Percentiles rank a stretch among this genome's conserved stretches.
These are phyloP conservation scores for Kodamaea alishanica DNA, from an alignment of 1,139 yeast genomes.

Conservation along the genomic window DNA sequence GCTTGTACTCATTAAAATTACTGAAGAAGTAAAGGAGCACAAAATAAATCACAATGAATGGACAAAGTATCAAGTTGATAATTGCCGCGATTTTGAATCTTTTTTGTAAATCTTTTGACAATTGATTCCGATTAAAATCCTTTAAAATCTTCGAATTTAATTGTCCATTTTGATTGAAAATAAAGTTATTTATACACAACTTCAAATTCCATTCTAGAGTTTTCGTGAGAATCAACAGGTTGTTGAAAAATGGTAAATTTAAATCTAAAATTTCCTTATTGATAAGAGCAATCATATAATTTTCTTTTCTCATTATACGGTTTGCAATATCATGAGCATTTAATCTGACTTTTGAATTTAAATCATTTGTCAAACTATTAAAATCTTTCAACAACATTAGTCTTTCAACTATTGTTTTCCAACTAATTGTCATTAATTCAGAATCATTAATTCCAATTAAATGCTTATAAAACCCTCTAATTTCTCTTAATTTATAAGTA, in stretches of 20 bases:
- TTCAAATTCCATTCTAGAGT: constrained; percentile 94
- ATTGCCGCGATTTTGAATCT: constrained; percentile 86
- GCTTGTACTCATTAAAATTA: constrained; percentile 88
- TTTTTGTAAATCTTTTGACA: constrained; percentile 68
- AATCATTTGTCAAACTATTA: constrained; percentile 66
- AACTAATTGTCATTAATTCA: constrained; percentile 87
- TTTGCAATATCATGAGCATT: constrained; percentile 95
- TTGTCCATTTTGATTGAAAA: constrained; percentile 82
- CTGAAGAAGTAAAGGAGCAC: constrained; percentile 79
- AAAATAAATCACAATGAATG: constrained; percentile 80
- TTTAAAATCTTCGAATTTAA: constrained; percentile 70
- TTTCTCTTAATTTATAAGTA: constrained; percentile 54
- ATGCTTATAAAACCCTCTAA: constrained; percentile 61
- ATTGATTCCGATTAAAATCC: constrained; percentile 62
- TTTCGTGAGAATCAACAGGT: constrained; percentile 58
- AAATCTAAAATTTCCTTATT: constrained; percentile 70
- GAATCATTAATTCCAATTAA: constrained; percentile 67
- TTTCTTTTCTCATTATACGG: constrained; percentile 91
- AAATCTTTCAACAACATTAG: constrained; percentile 73
- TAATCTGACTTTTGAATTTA: constrained; percentile 66
- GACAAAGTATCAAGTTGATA: constrained; percentile 76
- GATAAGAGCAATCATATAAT: constrained; percentile 84
- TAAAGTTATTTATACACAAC: constrained; percentile 80
- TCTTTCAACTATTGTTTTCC: constrained; percentile 85
- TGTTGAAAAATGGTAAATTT: constrained; percentile 32